Percentiles rank a stretch among this genome's conserved stretches.
Evolutionary conservation across 257 asterid species (phyloP).

Genomic region (Scutellaria minor): DNA sequence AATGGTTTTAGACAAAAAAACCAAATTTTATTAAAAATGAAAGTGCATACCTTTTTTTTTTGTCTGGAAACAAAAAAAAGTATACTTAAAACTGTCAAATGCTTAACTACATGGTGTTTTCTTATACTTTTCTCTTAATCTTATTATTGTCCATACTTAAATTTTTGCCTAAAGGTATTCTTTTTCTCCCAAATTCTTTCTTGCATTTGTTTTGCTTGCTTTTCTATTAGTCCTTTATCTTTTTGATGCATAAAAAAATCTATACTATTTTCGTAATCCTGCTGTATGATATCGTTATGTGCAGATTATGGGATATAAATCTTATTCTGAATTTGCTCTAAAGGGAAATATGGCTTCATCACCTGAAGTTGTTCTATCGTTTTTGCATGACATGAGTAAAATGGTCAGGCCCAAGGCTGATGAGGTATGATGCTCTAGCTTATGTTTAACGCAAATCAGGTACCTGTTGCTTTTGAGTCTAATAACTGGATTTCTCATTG

Average conservation of each 20-base stretch:
- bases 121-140: neutral
- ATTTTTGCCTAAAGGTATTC: neutral
- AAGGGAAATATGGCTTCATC: conserved; percentile 89
- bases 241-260: conserved; percentile 20
- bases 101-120: too few relatives aligned
- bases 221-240: conserved; percentile 2
- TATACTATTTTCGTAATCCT: conserved; percentile 32
- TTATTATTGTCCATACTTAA: too few relatives aligned
- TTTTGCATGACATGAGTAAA: conserved; percentile 83
- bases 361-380: conserved; percentile 80
- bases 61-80: too few relatives aligned
- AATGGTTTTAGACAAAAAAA: too few relatives aligned
- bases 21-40: too few relatives aligned
- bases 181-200: neutral
- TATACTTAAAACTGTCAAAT: too few relatives aligned
- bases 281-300: conserved; percentile 25
- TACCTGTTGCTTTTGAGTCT: conserved; percentile 10
- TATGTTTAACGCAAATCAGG: conserved; percentile 9
- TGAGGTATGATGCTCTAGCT: conserved; percentile 58
- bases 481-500: conserved; percentile 31
- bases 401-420: conserved; percentile 87
- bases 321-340: conserved; percentile 81
- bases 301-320: conserved; percentile 83
- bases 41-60: too few relatives aligned
- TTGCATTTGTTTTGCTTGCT: conserved; percentile 24